A percentile compares a stretch with the other conserved stretches of the same genome.
phyloP scores from a whole-genome alignment of 2,329 filamentous ascomycete species.

The Fusarium irregulare region DNA sequence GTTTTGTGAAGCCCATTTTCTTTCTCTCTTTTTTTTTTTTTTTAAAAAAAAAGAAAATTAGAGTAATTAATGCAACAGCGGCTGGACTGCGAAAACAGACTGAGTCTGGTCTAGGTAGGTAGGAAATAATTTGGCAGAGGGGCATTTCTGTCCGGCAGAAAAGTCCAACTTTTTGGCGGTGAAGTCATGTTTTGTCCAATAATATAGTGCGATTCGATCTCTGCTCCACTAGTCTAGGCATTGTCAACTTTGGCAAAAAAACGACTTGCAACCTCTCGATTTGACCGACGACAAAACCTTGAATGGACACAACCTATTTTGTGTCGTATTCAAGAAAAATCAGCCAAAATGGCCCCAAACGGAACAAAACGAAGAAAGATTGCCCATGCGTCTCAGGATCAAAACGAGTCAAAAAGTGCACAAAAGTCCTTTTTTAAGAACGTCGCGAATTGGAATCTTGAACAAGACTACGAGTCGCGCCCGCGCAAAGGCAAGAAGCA shows the following conservation, averaged over 20 bases:
- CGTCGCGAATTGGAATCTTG: conserved; percentile 87
- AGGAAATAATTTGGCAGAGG: conserved; percentile 35
- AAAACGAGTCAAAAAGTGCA: conserved; percentile 53
- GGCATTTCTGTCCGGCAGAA: conserved; percentile 40
- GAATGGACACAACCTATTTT: conserved; percentile 17
- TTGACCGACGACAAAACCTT: conserved; percentile 34
- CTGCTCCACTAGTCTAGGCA: neutral
- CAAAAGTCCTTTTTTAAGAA: conserved; percentile 76
- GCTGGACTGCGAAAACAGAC: conserved; percentile 2
- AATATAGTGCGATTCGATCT: neutral
- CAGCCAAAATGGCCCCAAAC: conserved; percentile 58
- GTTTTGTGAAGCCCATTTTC: conserved; percentile 52
- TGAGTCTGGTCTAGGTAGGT: conserved; percentile 1
- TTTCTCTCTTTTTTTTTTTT: too few species aligned
- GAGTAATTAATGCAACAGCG: neutral
- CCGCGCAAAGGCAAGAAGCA: conserved; percentile 83
- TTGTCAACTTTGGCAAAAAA: conserved; percentile 34
- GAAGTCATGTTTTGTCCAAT: conserved; percentile 32
- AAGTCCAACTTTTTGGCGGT: conserved; percentile 52
- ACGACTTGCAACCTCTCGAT: conserved; percentile 3
- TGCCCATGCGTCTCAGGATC: conserved; percentile 59
- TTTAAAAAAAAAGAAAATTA: neutral
- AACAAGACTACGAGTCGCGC: conserved; percentile 88
- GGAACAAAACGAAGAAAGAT: conserved; percentile 69
- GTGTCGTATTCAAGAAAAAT: conserved; percentile 8